Percentiles rank a stretch among this genome's conserved stretches.
Evolutionary conservation across 2,329 filamentous ascomycete genomes (phyloP).

Genomic region (Aspergillus piperis): DNA sequence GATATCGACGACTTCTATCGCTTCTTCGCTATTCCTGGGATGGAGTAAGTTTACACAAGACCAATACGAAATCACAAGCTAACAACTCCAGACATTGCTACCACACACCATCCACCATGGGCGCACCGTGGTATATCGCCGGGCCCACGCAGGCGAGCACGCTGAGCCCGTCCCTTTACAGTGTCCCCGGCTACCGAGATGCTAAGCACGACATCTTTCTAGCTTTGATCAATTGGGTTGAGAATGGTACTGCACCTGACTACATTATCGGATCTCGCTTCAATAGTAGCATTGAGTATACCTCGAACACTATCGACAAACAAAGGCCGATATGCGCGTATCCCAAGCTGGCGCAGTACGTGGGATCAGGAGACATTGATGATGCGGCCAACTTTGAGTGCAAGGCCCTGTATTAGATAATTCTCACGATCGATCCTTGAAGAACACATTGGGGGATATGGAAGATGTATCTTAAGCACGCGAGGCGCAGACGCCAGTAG

Average conservation of each 20-base stretch:
- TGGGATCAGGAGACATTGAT: neutral
- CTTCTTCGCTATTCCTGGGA: neutral
- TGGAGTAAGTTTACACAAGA: neutral
- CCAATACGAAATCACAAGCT: neutral
- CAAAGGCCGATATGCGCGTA: neutral
- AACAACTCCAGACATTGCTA: neutral
- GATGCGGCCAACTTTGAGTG: neutral
- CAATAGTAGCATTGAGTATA: neutral
- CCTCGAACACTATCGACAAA: neutral
- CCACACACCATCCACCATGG: neutral
- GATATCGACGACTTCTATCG: conserved; percentile 3
- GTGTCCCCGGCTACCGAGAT: neutral
- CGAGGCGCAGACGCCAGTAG: too few species aligned
- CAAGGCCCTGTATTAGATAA: neutral
- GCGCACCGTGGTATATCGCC: conserved; percentile 4
- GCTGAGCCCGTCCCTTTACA: neutral
- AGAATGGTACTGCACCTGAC: neutral
- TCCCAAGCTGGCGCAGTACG: neutral
- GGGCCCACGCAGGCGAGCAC: neutral
- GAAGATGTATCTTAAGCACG: too few species aligned
- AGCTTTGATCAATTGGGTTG: neutral
- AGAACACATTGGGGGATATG: too few species aligned
- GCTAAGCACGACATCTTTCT: neutral
- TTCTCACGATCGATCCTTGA: neutral
- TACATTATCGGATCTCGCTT: neutral